Evolutionary conservation across 148 eudicot genomes (phyloP), one percentile per base, ranked within the genome.

Genomic region (Oxyria digyna): DNA sequence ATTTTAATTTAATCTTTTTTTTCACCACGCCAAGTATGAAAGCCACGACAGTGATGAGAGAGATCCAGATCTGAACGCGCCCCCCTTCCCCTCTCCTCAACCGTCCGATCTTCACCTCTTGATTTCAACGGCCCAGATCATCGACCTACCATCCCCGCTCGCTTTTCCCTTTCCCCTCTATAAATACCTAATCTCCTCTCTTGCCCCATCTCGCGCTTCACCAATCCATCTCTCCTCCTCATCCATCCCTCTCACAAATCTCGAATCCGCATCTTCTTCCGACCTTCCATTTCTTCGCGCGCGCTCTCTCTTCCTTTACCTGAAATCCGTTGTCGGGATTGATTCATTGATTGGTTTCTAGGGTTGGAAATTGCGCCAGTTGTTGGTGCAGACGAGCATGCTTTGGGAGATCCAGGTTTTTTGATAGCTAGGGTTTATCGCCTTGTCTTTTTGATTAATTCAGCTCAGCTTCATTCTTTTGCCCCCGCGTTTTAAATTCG

Each of bases 381-480:
- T 24, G 62, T 54, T 24, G 62, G 62, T 23, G 62, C 31, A 54
- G 62, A 26, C 6, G 62, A 23, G 31, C 29, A 26, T 54, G 62
- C 62, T 54, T 54, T 54, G 62, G 62, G 62, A 54, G 62, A 54
- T 54, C 62, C 62, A 54, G 62, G 62, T 54, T 54, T 54, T 54
- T 54, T 54, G 31, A 54, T 21, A 23, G 62, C 31, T 24, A 54
- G 32, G 62, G 32, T 54, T 54, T 54, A 54, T 54, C 62, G 17
- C 23, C 14, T 23, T 54, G 24, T 54, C 31, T 54, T 46, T 49
- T 21, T 54, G 62, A 54, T 54, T 54, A 13, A 54, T 54, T 23
- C 62, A 54, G 62, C 62, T 54, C 14, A 54, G 62, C 62, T 23
- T 54, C 52, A 24, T 54, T 54, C 62, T 12, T 54, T 54, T 52